Conservation (phyloP, 495 filamentous ascomycete genomes). For the Neurospora tetraspora region DNA sequence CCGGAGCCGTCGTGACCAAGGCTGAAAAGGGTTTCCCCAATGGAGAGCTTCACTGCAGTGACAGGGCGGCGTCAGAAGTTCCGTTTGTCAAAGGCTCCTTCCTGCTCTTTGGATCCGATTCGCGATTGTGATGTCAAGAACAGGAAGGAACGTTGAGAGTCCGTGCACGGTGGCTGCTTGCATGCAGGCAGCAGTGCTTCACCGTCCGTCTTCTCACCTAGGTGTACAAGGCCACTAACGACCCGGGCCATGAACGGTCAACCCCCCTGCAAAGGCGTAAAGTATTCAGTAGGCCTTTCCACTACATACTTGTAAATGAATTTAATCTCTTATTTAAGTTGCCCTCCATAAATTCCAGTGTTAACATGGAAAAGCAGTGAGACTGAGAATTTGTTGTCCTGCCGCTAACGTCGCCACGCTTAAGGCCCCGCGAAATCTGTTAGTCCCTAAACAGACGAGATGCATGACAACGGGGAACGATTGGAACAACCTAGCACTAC, state of each 20-base stretch:
- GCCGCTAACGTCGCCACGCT: background rate
- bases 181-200: background rate
- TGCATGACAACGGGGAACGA: background rate
- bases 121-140: background rate
- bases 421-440: background rate
- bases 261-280: background rate
- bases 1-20: background rate
- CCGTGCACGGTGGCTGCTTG: background rate
- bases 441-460: background rate
- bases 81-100: background rate
- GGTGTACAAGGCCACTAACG: background rate
- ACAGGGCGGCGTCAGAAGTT: background rate
- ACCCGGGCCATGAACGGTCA: background rate
- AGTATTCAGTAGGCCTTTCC: background rate
- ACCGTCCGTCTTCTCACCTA: background rate
- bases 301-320: too few relatives aligned
- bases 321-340: background rate
- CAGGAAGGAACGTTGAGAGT: background rate
- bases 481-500: background rate
- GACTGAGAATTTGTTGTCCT: background rate
- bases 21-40: background rate
- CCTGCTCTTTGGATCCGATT: background rate
- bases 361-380: background rate
- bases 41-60: background rate
- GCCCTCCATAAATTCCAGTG: background rate